A percentile compares a stretch with the other conserved stretches of the same genome.
These are phyloP conservation scores for Clohesyomyces aquaticus DNA, from an alignment of 495 filamentous ascomycete genomes.

Conservation along the genomic window DNA sequence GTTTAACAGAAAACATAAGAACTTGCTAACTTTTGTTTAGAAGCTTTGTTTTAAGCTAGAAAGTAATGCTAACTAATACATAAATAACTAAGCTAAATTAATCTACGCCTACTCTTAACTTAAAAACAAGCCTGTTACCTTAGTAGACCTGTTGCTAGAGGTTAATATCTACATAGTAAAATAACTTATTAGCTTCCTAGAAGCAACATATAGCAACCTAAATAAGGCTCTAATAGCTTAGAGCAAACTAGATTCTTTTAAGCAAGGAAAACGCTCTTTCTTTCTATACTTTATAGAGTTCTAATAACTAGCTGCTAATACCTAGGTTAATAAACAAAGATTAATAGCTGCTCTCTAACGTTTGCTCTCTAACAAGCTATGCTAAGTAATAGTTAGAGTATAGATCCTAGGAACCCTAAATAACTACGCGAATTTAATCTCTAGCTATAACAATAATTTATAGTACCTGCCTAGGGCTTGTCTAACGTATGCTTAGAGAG, in stretches of 20 bases:
- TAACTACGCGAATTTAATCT: slow-evolving; percentile 7
- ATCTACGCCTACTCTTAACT: slow-evolving; percentile 11
- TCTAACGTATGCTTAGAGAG: background rate
- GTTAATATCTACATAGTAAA: slow-evolving; percentile 2
- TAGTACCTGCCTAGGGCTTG: background rate
- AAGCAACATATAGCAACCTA: slow-evolving; percentile 3
- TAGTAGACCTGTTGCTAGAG: background rate
- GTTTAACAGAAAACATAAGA: too few relatives aligned
- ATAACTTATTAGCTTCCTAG: slow-evolving; percentile 1
- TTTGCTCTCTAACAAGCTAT: slow-evolving; percentile 5
- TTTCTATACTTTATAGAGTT: background rate
- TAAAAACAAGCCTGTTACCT: background rate
- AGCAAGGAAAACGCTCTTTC: background rate
- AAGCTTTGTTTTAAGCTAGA: too few relatives aligned
- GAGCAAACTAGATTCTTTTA: slow-evolving; percentile 6
- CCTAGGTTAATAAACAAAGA: background rate
- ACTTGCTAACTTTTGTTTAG: too few relatives aligned
- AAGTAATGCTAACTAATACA: too few relatives aligned
- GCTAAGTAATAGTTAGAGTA: background rate
- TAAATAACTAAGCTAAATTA: slow-evolving; percentile 4
- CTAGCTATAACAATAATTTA: slow-evolving; percentile 2
- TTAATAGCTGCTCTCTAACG: background rate
- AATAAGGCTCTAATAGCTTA: slow-evolving; percentile 8
- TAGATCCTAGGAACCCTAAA: background rate
- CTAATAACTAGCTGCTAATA: slow-evolving; percentile 7